phyloP scores from a whole-genome alignment of 257 asterid species.

The Ligustrum vulgare region DNA sequence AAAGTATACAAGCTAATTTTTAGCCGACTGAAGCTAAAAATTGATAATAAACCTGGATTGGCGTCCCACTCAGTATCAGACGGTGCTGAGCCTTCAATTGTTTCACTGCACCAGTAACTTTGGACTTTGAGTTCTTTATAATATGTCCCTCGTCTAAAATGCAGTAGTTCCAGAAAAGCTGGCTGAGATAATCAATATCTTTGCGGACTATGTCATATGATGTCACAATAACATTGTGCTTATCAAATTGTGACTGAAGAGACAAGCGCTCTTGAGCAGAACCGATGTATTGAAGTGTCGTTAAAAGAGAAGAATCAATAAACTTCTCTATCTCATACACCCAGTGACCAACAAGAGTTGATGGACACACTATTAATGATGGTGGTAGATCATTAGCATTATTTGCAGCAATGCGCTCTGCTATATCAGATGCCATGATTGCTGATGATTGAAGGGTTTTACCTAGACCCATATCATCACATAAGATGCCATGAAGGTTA shows the following conservation, averaged over 20 bases:
- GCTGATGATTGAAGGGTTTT: constrained; percentile 98
- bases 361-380: constrained; percentile 86
- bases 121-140: constrained; percentile 88
- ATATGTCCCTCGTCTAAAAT: constrained; percentile 97
- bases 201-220: constrained; percentile 96
- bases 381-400: constrained; percentile 64
- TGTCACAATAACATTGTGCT: constrained; percentile 78
- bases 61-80: constrained; percentile 97
- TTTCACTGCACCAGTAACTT: constrained; percentile 90
- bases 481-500: constrained; percentile 93
- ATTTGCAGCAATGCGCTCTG: constrained; percentile 69
- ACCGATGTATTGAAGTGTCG: constrained; percentile 92
- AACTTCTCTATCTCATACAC: constrained; percentile 97
- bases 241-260: constrained; percentile 63
- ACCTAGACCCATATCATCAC: constrained; percentile 99
- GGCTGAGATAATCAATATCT: constrained; percentile 76
- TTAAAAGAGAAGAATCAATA: constrained; percentile 81
- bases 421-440: constrained; percentile 91
- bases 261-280: constrained; percentile 86
- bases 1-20: constrained; percentile 17
- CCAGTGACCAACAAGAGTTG: constrained; percentile 99
- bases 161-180: constrained; percentile 88
- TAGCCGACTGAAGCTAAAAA: constrained; percentile 27
- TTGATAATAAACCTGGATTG: constrained; percentile 75
- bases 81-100: constrained; percentile 95